These are phyloP conservation scores for Apiotrichum gracile DNA, from an alignment of 1,284 basidiomycete genomes.

Conservation along the genomic window DNA sequence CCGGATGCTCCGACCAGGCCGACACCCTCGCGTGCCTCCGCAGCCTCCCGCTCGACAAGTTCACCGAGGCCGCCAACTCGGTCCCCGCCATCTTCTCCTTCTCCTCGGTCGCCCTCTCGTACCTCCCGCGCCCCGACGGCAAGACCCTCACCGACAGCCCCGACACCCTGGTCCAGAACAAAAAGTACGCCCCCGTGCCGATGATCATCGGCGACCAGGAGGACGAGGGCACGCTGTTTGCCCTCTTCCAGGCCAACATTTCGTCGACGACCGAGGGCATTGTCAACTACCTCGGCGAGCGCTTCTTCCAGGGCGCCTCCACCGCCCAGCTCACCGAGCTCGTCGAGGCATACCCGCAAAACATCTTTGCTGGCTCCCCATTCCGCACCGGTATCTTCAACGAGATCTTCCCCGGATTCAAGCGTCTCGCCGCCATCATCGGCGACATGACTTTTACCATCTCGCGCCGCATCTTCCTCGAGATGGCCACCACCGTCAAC, in stretches of 20 bases:
- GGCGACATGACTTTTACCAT: conserved; percentile 13
- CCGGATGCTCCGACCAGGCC: conserved; percentile 22
- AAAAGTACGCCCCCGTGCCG: conserved; percentile 13
- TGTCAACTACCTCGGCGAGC: conserved; percentile 16
- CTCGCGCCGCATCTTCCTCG: conserved; percentile 14
- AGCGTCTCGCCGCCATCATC: conserved; percentile 15
- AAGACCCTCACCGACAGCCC: conserved; percentile 51
- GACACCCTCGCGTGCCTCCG: conserved; percentile 55
- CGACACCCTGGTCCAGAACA: conserved; percentile 5
- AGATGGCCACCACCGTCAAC: background rate
- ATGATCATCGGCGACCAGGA: conserved; percentile 24
- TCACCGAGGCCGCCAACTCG: conserved; percentile 11
- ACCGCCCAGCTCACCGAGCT: conserved; percentile 17
- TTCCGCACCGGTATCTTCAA: conserved; percentile 14
- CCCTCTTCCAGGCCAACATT: conserved; percentile 26
- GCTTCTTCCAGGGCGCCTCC: conserved; percentile 21
- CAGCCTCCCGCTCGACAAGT: conserved; percentile 45
- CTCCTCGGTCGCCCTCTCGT: conserved; percentile 38
- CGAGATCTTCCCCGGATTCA: conserved; percentile 16
- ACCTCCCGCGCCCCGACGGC: conserved; percentile 55
- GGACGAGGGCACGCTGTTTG: conserved; percentile 16
- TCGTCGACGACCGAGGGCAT: conserved; percentile 15
- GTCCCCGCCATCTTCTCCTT: conserved; percentile 10
- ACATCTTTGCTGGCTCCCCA: conserved; percentile 17
- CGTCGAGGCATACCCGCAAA: conserved; percentile 25